A percentile compares a stretch with the other conserved stretches of the same genome.
Evolutionary conservation across 257 asterid species (phyloP).

Genomic region (Solanum sejunctum): DNA sequence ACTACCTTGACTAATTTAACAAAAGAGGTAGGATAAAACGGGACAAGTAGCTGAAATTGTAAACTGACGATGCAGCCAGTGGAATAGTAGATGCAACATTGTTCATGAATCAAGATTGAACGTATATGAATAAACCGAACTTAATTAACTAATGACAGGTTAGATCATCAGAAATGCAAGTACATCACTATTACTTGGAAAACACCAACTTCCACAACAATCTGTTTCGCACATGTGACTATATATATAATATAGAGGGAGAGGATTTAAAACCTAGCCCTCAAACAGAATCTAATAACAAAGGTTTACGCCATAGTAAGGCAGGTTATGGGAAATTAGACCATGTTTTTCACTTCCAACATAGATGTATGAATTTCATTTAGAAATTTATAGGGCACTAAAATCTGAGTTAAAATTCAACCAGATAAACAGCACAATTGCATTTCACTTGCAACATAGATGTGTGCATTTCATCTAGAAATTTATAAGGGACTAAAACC

Average conservation of each 20-base stretch:
- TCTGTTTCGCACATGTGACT: not conserved
- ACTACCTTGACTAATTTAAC: not conserved
- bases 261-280: not conserved
- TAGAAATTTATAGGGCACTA: not conserved
- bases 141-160: not conserved
- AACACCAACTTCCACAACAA: not conserved
- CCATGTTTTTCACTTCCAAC: not conserved
- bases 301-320: not conserved
- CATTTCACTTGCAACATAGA: not conserved
- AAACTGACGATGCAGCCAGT: not conserved
- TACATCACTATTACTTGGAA: not conserved
- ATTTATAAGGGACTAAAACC: not conserved
- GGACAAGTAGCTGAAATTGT: not conserved
- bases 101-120: not conserved
- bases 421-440: not conserved
- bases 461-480: not conserved
- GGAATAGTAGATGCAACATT: not conserved
- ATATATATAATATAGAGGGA: not conserved
- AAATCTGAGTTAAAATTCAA: not conserved
- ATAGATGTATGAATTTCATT: not conserved
- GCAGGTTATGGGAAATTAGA: not conserved
- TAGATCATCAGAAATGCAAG: not conserved
- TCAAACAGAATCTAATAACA: not conserved
- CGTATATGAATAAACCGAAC: not conserved
- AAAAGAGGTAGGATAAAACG: not conserved